Conservation (phyloP, 805 yeast genomes). For the Candida insectalens region DNA sequence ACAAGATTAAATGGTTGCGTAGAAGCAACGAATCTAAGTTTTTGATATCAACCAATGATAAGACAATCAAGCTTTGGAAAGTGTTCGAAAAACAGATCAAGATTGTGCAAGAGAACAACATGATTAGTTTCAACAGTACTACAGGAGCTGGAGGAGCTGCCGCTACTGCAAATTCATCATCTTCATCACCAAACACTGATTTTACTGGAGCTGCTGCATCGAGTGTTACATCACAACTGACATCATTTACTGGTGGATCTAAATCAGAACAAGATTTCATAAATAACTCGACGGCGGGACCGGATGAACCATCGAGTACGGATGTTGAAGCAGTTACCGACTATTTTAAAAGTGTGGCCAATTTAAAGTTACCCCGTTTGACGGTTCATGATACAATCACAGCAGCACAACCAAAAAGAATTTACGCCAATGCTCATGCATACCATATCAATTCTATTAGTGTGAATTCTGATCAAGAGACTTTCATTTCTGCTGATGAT, state of each 20-base stretch:
- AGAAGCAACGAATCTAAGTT: slow-evolving; percentile 86
- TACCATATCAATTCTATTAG: slow-evolving; percentile 96
- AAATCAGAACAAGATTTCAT: neutral
- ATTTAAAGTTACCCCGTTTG: slow-evolving; percentile 72
- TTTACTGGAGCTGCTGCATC: slow-evolving; percentile 5
- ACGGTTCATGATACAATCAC: slow-evolving; percentile 92
- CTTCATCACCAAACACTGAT: slow-evolving; percentile 6
- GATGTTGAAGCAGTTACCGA: neutral
- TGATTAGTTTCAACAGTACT: slow-evolving; percentile 32
- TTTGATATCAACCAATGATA: slow-evolving; percentile 86
- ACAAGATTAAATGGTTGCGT: slow-evolving; percentile 93
- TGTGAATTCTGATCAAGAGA: slow-evolving; percentile 91
- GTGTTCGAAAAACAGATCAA: slow-evolving; percentile 85
- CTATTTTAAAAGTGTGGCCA: slow-evolving; percentile 20
- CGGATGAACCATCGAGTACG: neutral
- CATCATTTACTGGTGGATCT: slow-evolving; percentile 14
- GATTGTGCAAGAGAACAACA: slow-evolving; percentile 85
- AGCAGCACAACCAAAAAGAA: slow-evolving; percentile 87
- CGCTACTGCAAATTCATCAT: neutral
- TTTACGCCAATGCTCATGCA: slow-evolving; percentile 94
- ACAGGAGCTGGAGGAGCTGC: neutral
- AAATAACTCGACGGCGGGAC: slow-evolving; percentile 5
- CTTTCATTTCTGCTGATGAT: slow-evolving; percentile 88
- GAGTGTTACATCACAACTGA: slow-evolving; percentile 13
- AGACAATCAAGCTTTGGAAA: slow-evolving; percentile 98